Conservation (phyloP, 345 rosid genomes). For the Eucalyptus leucophloia region DNA sequence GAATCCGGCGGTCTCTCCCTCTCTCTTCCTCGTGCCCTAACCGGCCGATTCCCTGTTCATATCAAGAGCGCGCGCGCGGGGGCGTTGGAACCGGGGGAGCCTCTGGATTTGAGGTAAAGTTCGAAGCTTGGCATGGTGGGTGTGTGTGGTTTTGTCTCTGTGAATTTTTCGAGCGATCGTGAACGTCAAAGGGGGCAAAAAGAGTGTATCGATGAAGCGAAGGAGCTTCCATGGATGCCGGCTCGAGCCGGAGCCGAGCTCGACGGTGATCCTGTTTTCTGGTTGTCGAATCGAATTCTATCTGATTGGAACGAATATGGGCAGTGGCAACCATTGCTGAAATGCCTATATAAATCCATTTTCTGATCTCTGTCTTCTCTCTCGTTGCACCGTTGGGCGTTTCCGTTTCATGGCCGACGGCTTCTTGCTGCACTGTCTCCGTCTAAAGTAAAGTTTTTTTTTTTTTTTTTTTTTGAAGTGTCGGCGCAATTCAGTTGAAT, state of each 20-base stretch:
- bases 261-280: neutral
- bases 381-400: neutral
- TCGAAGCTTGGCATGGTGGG: neutral
- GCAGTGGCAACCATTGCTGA: neutral
- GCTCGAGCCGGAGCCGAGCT: neutral
- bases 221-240: neutral
- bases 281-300: neutral
- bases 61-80: neutral
- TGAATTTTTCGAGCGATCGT: neutral
- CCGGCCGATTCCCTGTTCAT: neutral
- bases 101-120: neutral
- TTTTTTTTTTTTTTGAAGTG: neutral
- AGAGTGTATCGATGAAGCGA: neutral
- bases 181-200: neutral
- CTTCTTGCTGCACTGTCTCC: neutral
- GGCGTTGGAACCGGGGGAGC: neutral
- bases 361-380: neutral
- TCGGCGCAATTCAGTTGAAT: neutral
- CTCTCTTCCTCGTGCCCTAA: neutral
- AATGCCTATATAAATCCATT: neutral
- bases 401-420: neutral
- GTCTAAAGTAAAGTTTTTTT: neutral
- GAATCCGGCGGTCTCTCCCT: neutral
- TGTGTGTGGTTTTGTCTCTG: neutral
- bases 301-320: neutral